Conservation (phyloP, 2,329 filamentous ascomycete species). For the Drechslerella stenobrocha region DNA sequence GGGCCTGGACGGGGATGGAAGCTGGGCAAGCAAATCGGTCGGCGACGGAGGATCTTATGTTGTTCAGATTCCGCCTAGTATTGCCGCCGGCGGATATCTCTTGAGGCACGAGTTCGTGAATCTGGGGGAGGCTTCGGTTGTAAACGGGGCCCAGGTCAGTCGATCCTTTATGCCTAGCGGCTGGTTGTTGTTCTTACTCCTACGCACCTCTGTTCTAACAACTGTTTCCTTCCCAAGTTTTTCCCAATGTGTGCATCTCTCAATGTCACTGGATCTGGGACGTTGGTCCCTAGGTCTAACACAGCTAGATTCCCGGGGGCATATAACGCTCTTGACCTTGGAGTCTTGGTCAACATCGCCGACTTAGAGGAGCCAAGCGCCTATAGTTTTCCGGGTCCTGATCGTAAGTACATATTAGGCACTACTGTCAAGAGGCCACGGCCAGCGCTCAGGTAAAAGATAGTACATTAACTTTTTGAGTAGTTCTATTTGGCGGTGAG, state of each 20-base stretch:
- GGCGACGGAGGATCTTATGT: slow-evolving; percentile 13
- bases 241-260: slow-evolving; percentile 31
- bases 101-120: slow-evolving; percentile 39
- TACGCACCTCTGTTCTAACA: background rate
- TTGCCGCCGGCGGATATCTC: slow-evolving; percentile 21
- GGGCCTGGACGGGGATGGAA: slow-evolving; percentile 16
- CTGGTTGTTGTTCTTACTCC: too few relatives aligned
- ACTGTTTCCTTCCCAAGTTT: slow-evolving; percentile 8
- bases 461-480: too few relatives aligned
- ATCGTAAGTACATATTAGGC: slow-evolving; percentile 27
- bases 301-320: slow-evolving; percentile 30
- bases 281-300: slow-evolving; percentile 3
- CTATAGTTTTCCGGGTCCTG: slow-evolving; percentile 23
- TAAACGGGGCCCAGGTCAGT: slow-evolving; percentile 30
- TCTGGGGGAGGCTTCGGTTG: slow-evolving; percentile 2
- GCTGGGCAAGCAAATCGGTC: slow-evolving; percentile 24
- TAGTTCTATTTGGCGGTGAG: too few relatives aligned
- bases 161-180: too few relatives aligned
- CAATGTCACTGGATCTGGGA: slow-evolving; percentile 9
- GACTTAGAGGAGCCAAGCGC: background rate
- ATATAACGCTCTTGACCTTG: slow-evolving; percentile 19
- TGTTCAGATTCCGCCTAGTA: slow-evolving; percentile 15
- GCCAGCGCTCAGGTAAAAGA: too few relatives aligned
- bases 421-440: too few relatives aligned
- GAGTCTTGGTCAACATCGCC: slow-evolving; percentile 20